These are phyloP conservation scores for Piper betle DNA, from an alignment of 164 flowering plant species.

Conservation along the genomic window DNA sequence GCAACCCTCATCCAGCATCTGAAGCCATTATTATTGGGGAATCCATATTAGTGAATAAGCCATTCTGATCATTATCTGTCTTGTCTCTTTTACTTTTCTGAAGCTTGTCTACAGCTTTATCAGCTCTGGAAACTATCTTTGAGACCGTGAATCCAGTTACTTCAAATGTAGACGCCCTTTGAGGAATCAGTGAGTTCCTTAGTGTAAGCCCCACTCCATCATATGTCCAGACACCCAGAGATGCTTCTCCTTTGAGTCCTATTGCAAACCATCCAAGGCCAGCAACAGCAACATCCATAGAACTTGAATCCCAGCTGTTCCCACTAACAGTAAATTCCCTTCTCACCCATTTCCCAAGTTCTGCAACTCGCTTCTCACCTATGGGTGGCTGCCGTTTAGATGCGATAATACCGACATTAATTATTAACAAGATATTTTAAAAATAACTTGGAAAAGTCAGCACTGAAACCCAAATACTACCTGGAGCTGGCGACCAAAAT, in stretches of 20 bases:
- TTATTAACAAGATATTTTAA: not conserved
- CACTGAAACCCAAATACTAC: constrained; percentile 19
- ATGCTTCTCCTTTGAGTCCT: constrained; percentile 84
- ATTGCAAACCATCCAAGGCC: constrained; percentile 95
- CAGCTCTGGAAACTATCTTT: constrained; percentile 72
- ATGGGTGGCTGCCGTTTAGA: constrained; percentile 64
- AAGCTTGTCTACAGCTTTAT: constrained; percentile 39
- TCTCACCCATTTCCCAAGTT: constrained; percentile 74
- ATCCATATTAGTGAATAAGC: not conserved
- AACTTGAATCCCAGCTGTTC: constrained; percentile 70
- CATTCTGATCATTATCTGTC: constrained; percentile 17
- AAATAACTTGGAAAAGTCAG: not conserved
- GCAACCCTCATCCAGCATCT: not conserved
- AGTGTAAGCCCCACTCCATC: constrained; percentile 66
- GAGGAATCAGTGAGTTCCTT: constrained; percentile 59
- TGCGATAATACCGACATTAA: not conserved
- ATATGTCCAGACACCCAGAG: constrained; percentile 76
- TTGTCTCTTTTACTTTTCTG: constrained; percentile 22
- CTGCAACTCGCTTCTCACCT: constrained; percentile 52
- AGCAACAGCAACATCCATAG: constrained; percentile 73
- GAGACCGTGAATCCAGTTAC: constrained; percentile 78
- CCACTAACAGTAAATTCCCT: constrained; percentile 53
- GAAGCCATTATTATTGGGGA: not conserved
- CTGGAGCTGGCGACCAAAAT: constrained; percentile 86
- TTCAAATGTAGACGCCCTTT: constrained; percentile 49